Evolutionary conservation across 1,284 basidiomycete genomes (phyloP).

Genomic region (Tylopilus sp.): DNA sequence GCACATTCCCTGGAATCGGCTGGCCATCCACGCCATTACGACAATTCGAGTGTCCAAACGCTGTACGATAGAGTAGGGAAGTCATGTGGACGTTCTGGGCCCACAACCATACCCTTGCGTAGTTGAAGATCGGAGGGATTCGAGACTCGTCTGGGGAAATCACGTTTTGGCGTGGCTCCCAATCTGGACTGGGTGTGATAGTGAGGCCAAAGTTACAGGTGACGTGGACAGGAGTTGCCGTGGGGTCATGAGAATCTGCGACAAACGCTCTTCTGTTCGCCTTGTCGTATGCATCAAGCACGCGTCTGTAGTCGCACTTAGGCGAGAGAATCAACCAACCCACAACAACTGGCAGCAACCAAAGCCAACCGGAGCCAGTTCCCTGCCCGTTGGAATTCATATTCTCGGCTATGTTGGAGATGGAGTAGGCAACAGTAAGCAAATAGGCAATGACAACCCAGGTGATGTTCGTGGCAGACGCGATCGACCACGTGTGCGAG

Average conservation of each 20-base stretch:
- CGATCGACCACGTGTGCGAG: slow-evolving; percentile 50
- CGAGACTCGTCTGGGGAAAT: slow-evolving; percentile 16
- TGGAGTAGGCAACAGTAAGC: slow-evolving; percentile 53
- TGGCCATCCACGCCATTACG: slow-evolving; percentile 11
- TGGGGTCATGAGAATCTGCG: slow-evolving; percentile 9
- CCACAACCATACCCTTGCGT: slow-evolving; percentile 43
- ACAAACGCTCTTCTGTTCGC: slow-evolving; percentile 39
- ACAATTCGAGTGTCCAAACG: slow-evolving; percentile 4
- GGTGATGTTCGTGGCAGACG: slow-evolving; percentile 49
- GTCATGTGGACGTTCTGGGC: slow-evolving; percentile 22
- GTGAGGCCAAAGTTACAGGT: slow-evolving; percentile 30
- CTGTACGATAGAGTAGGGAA: slow-evolving; percentile 15
- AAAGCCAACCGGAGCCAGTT: slow-evolving; percentile 53
- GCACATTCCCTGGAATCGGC: background rate
- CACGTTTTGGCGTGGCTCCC: slow-evolving; percentile 9
- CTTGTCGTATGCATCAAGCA: slow-evolving; percentile 42
- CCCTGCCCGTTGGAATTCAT: slow-evolving; percentile 48
- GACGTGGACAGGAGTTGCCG: slow-evolving; percentile 9
- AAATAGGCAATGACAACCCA: slow-evolving; percentile 59
- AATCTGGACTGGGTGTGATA: slow-evolving; percentile 22
- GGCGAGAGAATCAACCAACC: slow-evolving; percentile 55
- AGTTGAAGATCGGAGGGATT: slow-evolving; percentile 43
- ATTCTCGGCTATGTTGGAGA: slow-evolving; percentile 36
- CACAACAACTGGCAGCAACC: slow-evolving; percentile 54
- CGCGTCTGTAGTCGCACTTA: slow-evolving; percentile 49